phyloP scores from a whole-genome alignment of 2,329 filamentous ascomycete genomes.

The Alternaria brassicae region DNA sequence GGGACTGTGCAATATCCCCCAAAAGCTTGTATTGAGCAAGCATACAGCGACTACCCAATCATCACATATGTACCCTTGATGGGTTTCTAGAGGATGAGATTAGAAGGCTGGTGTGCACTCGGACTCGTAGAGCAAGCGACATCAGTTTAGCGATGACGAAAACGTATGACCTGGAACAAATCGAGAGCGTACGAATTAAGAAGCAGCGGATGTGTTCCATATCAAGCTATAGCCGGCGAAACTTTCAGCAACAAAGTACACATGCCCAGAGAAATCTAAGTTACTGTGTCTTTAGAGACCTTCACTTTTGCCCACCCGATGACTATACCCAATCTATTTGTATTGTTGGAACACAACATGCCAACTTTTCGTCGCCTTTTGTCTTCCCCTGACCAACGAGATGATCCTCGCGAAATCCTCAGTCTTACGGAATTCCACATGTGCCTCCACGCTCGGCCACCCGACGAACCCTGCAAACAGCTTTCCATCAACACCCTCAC shows the following conservation, averaged over 20 bases:
- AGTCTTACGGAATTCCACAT: slow-evolving; percentile 57
- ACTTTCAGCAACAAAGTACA: not conserved
- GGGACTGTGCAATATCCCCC: not conserved
- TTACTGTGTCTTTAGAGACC: not conserved
- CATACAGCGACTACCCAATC: slow-evolving; percentile 1
- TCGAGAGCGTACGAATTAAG: not conserved
- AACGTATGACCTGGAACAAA: not conserved
- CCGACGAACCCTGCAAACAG: slow-evolving; percentile 57
- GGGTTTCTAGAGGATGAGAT: not conserved
- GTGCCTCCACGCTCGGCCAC: slow-evolving; percentile 60
- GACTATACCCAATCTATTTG: not conserved
- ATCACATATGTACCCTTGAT: not conserved
- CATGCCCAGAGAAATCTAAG: not conserved
- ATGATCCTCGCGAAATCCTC: slow-evolving; percentile 55
- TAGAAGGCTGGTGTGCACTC: not conserved
- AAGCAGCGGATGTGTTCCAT: not conserved
- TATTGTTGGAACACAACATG: slow-evolving; percentile 36
- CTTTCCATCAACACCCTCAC: slow-evolving; percentile 41
- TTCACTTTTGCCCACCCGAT: not conserved
- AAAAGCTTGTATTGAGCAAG: not conserved
- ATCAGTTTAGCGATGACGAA: not conserved
- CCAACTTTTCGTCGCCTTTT: slow-evolving; percentile 53
- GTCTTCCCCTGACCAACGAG: slow-evolving; percentile 51
- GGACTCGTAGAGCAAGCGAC: not conserved
- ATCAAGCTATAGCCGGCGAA: not conserved